Base-by-base conservation (phyloP, 495 filamentous ascomycete species). In the Talaromyces trachyspermus region DNA sequence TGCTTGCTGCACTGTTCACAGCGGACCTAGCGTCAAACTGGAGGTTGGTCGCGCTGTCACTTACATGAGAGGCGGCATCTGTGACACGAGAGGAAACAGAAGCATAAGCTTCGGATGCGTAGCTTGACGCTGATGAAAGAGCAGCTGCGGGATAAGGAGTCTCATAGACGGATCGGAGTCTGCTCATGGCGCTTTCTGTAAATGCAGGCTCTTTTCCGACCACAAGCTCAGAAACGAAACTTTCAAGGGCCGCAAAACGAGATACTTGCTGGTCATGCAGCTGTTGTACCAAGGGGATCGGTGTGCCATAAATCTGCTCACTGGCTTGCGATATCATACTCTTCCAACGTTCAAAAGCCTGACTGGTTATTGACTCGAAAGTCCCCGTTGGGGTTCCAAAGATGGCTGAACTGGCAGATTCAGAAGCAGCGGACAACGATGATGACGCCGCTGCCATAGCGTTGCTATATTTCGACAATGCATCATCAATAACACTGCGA, bases 151-250 rank as follows among this genome's bases (percentile, higher is more conserved):
- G 78, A 37, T 81, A 79, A 0, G 73, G 73, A 1, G 72, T 77
- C 51, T 77, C 69, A 55, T 81, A 81, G 2, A 81, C 86, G 2
- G 77, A 78, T 25, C 72, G 74, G 5, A 95, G 73, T 17, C 83
- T 76, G 46, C 69, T 80, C 68, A 89, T 76, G 0, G 90, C 83
- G 48, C 83, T 86, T 52, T 95, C 87, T 0, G 85, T 88, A 55
- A 87, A 95, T 11, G 81, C 76, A 4, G 87, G 84, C 59, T 95
- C 86, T 62, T 82, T 85, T 19, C 85, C 89, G 37, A 68, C 58
- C 20, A 95, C 66, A 2, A 95, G 67, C 54, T 95, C 88, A 10
- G 81, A 83, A 11, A 95, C 74, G 1, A 95, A 69, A 17, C 70
- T 77, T 55, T 82, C 77, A 2, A 94, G 69, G n/a, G 75, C 82